Base-by-base conservation (phyloP, 345 rosid genomes). In the Lenwebbia sp. region DNA sequence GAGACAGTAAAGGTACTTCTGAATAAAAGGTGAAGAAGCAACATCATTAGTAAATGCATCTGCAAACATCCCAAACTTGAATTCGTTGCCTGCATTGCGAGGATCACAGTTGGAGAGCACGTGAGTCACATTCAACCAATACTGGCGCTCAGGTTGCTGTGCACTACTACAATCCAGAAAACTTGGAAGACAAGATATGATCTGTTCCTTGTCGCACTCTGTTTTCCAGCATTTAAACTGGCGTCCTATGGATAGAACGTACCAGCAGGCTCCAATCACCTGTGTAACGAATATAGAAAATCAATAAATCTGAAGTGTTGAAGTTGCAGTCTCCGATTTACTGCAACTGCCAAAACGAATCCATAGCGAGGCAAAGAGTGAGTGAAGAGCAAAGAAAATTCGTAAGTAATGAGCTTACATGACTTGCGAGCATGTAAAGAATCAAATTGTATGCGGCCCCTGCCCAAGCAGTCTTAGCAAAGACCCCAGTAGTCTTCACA, bases 201-300 rank as follows among this genome's bases (percentile, higher is more conserved):
- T 85, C 49, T 91, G 88, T 86, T 96, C 98, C 84, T 62, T 85
- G 22, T 52, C n/a, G 84, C 98, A 96, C 54, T 92, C 94, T 2
- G 87, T 65, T 19, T 90, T 91, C 98, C 99, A 97, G 89, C 99
- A 97, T 21, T 89, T 84, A 87, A 93, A 94, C 87, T 94, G 98
- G 26, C 98, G 88, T 47, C 96, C 92, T 23, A 96, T 83, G 8
- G 99, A 94, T 86, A 94, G 89, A 26, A 94, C 58, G 57, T 97
- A 96, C 98, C 98, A 96, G 85, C 94, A 85, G 86, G 99, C 96
- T 87, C 99, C 99, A 47, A 94, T 82, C 13, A 94, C 95, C 99
- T 96, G 87, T 19, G 85, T 13, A 84, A 60, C 26, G 41, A 82
- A 83, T 51, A 37, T 9, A 13, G 62, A 75, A 30, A 26, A n/a